Conservation (phyloP, 169 alveolate genomes). For the Plasmodium sp. region DNA sequence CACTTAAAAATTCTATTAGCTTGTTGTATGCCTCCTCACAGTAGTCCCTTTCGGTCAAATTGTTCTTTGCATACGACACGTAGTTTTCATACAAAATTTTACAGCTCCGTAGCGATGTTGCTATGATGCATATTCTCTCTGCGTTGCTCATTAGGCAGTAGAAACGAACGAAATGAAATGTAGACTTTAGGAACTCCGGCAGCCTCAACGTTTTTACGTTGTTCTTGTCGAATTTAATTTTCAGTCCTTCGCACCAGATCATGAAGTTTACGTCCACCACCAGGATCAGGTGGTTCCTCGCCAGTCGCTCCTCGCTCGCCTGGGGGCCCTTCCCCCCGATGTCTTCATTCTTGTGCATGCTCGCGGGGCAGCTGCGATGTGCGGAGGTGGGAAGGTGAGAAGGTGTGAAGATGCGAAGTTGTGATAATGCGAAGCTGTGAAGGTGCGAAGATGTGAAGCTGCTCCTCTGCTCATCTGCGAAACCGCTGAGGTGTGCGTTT, state of each 20-base stretch:
- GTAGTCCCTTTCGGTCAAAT: slow-evolving; percentile 57
- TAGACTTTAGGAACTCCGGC: slow-evolving; percentile 32
- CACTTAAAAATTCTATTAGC: slow-evolving; percentile 47
- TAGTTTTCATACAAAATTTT: slow-evolving; percentile 56
- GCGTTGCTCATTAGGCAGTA: slow-evolving; percentile 66
- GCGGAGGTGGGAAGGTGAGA: not conserved
- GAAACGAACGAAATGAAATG: slow-evolving; percentile 49
- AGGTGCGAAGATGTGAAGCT: no score
- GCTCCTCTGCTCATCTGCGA: no score
- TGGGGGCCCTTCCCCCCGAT: not conserved
- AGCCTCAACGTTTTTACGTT: slow-evolving; percentile 15
- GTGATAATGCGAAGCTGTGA: no score
- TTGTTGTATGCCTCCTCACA: slow-evolving; percentile 44
- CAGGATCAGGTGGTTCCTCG: slow-evolving; percentile 29
- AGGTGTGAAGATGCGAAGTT: not conserved
- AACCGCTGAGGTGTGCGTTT: not conserved
- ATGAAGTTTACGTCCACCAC: slow-evolving; percentile 50
- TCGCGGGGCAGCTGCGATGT: not conserved
- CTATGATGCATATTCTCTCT: slow-evolving; percentile 68
- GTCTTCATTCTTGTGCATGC: slow-evolving; percentile 60
- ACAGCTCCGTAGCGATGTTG: slow-evolving; percentile 36
- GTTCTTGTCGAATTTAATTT: slow-evolving; percentile 65
- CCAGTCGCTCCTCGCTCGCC: slow-evolving; percentile 12
- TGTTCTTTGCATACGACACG: slow-evolving; percentile 46
- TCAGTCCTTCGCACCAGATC: slow-evolving; percentile 69